Base-by-base conservation (phyloP, 768 basidiomycete species). In the Gloeophyllum trabeum region DNA sequence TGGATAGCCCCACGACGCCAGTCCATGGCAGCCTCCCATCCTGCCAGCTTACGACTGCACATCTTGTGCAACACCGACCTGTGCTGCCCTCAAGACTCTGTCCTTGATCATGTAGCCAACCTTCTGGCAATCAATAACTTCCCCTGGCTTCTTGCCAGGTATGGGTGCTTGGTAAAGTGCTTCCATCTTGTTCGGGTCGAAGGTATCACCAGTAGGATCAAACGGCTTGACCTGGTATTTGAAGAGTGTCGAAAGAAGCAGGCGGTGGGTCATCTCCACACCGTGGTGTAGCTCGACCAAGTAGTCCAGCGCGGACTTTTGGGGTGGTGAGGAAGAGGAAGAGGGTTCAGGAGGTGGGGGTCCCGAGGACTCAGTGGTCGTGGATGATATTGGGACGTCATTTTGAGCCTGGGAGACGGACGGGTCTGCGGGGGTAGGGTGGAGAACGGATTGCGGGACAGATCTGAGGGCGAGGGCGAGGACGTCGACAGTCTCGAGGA, bases 101-200 rank as follows among this genome's bases (percentile, higher is more conserved):
- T 90, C 88, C 65, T 94, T 96, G 66, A 99, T 91, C 65, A 71
- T 89, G 67, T 89, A 98, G 3, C 92, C 93, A 43, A 70, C 68
- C 67, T 94, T 92, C 59, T 86, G 84, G 57, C 85, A 88, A 57
- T 94, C 87, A 36, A 96, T 72, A 24, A 98, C 82, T 2, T 84
- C 82, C 12, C 94, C 94, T 1, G 90, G 79, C 58, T 83, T 80
- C 64, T 87, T 89, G 12, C 75, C 86, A n/a, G 89, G 83, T 48
- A 92, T 71, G 18, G 93, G 91, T 20, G 77, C 87, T 64, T 93
- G 90, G 64, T 89, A 98, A 21, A 96, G 70, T 7, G 96, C 96
- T 63, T 99, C 96, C 54, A 98, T 94, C 24, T 67, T 64, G 62
- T 97, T 97, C 13, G 96, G 94, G 62, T 99, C 92, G 54, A 99